Evolutionary conservation across 1,139 yeast species (phyloP), one percentile per base, ranked within the genome.

Genomic region (Lodderomyces metapsilosis): DNA sequence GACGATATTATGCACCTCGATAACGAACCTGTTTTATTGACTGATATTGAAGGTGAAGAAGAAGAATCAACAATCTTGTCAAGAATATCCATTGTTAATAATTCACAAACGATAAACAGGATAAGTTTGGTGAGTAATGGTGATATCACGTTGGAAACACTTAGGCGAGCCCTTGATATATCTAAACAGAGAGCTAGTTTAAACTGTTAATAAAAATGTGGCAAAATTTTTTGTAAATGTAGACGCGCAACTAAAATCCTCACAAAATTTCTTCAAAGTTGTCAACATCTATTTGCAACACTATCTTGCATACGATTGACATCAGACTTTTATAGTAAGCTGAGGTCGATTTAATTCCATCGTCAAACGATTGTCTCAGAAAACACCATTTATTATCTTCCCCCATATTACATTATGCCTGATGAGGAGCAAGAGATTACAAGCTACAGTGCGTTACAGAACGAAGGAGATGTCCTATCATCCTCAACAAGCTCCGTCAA

Each of bases 41-140:
- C 86, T 2, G 95, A 86, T 53, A 56, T 86, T 36, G 91, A 85
- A 58, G 92, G 92, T 8, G 92, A 84, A 50, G 84, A 88, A 5
- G 95, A 87, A 58, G 91, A 86, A 56, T 56, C 68, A 7, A 63
- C 74, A 10, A 64, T 76, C 10, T 57, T 59, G 32, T 71, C 78
- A 30, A 62, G 75, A 37, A 61, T 79, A 16, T 60, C 63, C 34
- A 66, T 76, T 6, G 61, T 72, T 12, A 52, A 55, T 22, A 41
- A 52, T 36, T 51, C 54, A 17, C 46, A 51, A 5, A 40, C 40
- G 4, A 44, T 56, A 22, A 49, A 45, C 24, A 50, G 50, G 34
- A 50, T 59, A 17, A 54, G 52, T 42, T 47, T 59, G 32, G 44
- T 56, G 6, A 43, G 49, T 23, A 38, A 51, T 15, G 42, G 52